phyloP scores from a whole-genome alignment of 345 rosid species.

The Euphorbia tirucalli region DNA sequence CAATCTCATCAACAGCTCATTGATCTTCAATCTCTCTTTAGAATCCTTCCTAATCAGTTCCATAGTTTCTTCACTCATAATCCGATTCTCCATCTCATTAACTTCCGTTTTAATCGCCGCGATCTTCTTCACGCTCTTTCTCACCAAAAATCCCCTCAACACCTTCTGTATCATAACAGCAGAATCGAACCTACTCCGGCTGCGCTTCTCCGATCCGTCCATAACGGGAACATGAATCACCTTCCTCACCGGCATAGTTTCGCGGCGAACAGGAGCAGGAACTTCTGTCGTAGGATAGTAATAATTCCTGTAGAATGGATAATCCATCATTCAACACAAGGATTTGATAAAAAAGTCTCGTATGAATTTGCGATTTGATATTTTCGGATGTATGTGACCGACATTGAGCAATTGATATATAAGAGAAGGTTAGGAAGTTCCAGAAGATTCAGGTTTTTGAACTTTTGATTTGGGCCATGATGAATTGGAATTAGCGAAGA shows the following conservation, averaged over 20 bases:
- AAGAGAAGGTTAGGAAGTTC: conserved; percentile 24
- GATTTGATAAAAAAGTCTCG: no score
- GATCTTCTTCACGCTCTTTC: conserved; percentile 51
- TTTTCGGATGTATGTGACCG: neutral
- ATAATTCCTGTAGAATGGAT: conserved; percentile 25
- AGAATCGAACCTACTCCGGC: conserved; percentile 19
- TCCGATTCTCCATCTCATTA: conserved; percentile 40
- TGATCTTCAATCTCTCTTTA: conserved; percentile 45
- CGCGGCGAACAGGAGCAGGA: conserved; percentile 12
- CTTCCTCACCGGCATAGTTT: conserved; percentile 10
- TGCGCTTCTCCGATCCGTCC: conserved; percentile 31
- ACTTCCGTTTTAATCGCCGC: conserved; percentile 37
- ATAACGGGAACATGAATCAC: conserved; percentile 53
- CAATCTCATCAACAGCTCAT: conserved; percentile 58
- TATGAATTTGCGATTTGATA: neutral
- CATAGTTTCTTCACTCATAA: conserved; percentile 27
- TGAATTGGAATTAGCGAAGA: neutral
- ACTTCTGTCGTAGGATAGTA: neutral
- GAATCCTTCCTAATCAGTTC: conserved; percentile 39
- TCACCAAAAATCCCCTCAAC: conserved; percentile 53
- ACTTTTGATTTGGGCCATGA: neutral
- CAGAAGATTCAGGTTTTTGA: conserved; percentile 37
- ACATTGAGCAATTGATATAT: neutral
- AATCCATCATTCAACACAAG: conserved; percentile 25
- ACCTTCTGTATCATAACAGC: conserved; percentile 59